These are phyloP conservation scores for Golubevia pallescens DNA, from an alignment of 1,284 basidiomycete species.

Conservation along the genomic window DNA sequence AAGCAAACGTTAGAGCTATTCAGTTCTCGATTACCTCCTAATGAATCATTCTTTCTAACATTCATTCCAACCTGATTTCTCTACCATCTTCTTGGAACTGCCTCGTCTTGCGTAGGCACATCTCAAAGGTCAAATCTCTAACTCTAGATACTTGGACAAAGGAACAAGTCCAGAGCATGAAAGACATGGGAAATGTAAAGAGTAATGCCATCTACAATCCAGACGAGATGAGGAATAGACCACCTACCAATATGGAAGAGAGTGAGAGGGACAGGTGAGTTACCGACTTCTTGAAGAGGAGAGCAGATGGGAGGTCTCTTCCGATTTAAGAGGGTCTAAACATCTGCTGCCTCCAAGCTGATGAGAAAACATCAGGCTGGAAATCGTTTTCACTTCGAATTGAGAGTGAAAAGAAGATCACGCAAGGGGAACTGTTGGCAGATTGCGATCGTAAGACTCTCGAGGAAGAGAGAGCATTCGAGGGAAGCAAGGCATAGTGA, in stretches of 20 bases:
- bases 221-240: conserved; percentile 76
- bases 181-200: conserved; percentile 75
- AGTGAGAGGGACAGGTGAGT: conserved; percentile 71
- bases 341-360: too few species aligned
- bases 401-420: too few species aligned
- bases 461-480: too few species aligned
- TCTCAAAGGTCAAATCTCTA: conserved; percentile 74
- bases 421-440: too few species aligned
- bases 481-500: too few species aligned
- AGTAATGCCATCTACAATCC: conserved; percentile 78
- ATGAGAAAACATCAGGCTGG: too few species aligned
- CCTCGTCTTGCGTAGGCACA: conserved; percentile 20
- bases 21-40: conserved; percentile 18
- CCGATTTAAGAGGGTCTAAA: background rate
- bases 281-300: background rate
- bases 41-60: background rate
- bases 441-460: too few species aligned
- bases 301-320: background rate
- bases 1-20: too few species aligned
- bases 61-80: conserved; percentile 6
- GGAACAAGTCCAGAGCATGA: conserved; percentile 81
- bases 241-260: conserved; percentile 78
- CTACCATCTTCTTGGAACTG: too few species aligned
- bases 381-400: too few species aligned
- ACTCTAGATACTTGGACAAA: conserved; percentile 82